These are phyloP conservation scores for Buxus sempervirens DNA, from an alignment of 164 flowering plant species.

Conservation along the genomic window DNA sequence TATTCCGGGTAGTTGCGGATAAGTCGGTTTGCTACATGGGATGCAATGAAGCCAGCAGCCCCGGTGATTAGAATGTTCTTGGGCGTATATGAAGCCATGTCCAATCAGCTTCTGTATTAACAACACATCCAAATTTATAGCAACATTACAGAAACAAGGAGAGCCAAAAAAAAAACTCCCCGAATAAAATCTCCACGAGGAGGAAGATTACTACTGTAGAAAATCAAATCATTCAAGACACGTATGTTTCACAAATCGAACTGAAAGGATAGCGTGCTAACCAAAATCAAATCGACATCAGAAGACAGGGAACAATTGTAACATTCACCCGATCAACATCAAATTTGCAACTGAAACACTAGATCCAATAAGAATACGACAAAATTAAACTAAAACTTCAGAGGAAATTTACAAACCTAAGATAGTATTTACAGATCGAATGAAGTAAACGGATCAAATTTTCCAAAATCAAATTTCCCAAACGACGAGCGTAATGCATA, in stretches of 20 bases:
- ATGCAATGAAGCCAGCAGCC: conserved; percentile 82
- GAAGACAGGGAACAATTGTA: background rate
- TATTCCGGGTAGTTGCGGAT: conserved; percentile 60
- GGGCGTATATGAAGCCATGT: conserved; percentile 38
- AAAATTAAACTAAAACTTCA: background rate
- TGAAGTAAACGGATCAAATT: background rate
- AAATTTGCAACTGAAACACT: background rate
- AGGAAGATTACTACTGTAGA: too few species aligned
- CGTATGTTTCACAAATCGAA: background rate
- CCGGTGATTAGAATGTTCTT: conserved; percentile 76
- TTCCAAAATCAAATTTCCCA: too few species aligned
- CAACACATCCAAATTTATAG: background rate
- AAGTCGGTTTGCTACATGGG: conserved; percentile 70
- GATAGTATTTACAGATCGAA: background rate
- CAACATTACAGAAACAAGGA: background rate
- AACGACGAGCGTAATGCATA: background rate
- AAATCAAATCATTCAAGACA: background rate
- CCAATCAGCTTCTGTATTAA: background rate
- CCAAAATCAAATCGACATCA: background rate
- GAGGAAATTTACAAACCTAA: background rate
- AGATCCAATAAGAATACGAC: background rate
- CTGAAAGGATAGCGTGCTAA: background rate
- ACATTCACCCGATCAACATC: background rate
- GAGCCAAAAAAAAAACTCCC: background rate
- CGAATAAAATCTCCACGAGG: too few species aligned